Conservation (phyloP, 176 grass and related monocot species). For the Oryza meyeriana region DNA sequence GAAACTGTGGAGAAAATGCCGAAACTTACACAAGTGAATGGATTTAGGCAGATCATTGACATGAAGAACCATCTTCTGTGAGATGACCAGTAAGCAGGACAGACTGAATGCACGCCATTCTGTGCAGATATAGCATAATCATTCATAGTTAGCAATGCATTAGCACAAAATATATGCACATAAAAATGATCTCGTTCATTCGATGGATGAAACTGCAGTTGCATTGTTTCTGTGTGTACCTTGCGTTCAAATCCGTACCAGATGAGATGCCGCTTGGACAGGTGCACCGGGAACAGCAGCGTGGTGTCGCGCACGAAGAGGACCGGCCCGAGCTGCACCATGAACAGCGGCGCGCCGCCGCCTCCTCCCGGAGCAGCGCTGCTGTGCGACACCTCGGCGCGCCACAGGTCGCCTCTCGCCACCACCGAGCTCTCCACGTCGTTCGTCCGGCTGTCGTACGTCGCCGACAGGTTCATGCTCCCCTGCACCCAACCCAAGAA, state of each 20-base stretch:
- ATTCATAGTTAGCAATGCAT: not conserved
- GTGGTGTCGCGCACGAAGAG: constrained; percentile 66
- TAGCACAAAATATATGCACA: not conserved
- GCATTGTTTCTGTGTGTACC: constrained; percentile 15
- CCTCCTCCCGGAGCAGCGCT: constrained; percentile 3
- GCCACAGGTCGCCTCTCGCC: constrained; percentile 58
- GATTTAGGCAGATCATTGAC: constrained; percentile 74
- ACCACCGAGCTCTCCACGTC: constrained; percentile 67
- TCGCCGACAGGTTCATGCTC: constrained; percentile 49
- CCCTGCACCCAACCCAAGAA: constrained; percentile 29
- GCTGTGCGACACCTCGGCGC: constrained; percentile 55
- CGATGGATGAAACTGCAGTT: not conserved
- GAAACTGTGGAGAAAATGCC: not conserved
- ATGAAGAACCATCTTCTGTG: constrained; percentile 67
- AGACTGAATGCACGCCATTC: constrained; percentile 69
- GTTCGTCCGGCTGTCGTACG: constrained; percentile 55
- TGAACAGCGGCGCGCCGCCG: constrained; percentile 35
- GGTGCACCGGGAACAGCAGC: constrained; percentile 61
- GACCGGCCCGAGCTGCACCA: constrained; percentile 63
- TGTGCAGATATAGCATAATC: constrained; percentile 4
- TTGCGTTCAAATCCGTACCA: constrained; percentile 76
- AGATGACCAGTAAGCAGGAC: constrained; percentile 63
- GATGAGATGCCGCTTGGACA: constrained; percentile 68
- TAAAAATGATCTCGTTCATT: not conserved
- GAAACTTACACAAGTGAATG: constrained; percentile 51